Conservation (phyloP, 208 protist genomes). For the Trichomonas tenax region DNA sequence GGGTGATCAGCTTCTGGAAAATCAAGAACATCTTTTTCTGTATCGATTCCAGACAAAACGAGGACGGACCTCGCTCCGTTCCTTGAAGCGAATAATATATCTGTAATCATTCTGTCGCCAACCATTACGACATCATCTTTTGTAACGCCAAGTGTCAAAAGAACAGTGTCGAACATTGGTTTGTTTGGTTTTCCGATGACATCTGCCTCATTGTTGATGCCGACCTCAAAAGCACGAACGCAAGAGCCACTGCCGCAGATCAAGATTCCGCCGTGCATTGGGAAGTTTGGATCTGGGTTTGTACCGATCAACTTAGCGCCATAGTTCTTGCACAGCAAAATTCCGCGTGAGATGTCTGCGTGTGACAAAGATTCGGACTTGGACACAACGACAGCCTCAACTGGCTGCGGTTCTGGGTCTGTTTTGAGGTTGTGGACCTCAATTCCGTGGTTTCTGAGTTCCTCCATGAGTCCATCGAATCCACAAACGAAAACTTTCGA, state of each 20-base stretch:
- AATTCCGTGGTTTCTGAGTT: neutral
- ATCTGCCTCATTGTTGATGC: neutral
- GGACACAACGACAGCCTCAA: neutral
- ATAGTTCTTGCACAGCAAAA: neutral
- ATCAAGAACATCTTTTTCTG: neutral
- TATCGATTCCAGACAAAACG: neutral
- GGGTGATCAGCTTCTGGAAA: neutral
- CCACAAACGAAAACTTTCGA: neutral
- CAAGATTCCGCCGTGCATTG: neutral
- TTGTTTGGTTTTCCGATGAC: neutral
- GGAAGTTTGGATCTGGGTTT: constrained; percentile 14
- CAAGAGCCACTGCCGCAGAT: neutral
- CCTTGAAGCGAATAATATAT: neutral
- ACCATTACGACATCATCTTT: constrained; percentile 8
- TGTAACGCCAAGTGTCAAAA: neutral
- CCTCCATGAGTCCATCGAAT: neutral
- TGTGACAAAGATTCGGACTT: neutral
- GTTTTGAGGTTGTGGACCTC: neutral
- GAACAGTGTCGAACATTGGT: constrained; percentile 2
- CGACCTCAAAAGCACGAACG: neutral
- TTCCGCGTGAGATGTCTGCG: neutral
- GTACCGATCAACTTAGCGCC: neutral
- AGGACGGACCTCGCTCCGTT: neutral
- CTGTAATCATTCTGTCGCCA: constrained; percentile 3
- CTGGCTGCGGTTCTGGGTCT: neutral